Evolutionary conservation across 257 asterid genomes (phyloP), one percentile per base, ranked within the genome.

Genomic region (Solanum commersonii): DNA sequence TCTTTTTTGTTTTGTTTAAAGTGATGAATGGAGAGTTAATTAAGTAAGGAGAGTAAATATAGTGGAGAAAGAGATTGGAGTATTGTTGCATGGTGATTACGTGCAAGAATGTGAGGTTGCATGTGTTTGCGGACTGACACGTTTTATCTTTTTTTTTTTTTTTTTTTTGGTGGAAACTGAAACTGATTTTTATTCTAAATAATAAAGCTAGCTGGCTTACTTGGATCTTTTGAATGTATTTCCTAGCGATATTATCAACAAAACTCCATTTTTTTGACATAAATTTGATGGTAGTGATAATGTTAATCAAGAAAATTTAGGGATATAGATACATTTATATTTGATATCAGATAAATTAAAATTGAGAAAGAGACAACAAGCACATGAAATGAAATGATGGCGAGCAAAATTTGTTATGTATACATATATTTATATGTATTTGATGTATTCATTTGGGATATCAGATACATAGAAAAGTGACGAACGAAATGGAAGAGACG

Each of bases 111-210:
- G 9, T 20, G 89, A 74, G 42, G 52, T 68, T 90, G 93, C 90
- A 87, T 93, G 98, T 29, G 2, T 13, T 86, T 37, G 5, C 23
- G 37, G 73, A 3, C 8, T 16, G 94, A 93, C 96, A 93, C 95
- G 95, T 93, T 29, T 18, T n/a, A n/a, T n/a, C n/a, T 13, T 59
- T 27, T 11, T 87, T 14, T 3, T 10, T 10, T 42, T 5, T 16
- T 16, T 49, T 16, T 52, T 52, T 16, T 5, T 2, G 3, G 8
- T 76, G 31, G 59, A 76, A 29, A 74, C 83, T 2, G 31, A 22
- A 5, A 46, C 42, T 81, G 5, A 18, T 29, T 52, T 44, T 81
- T 27, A 0, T 0, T 44, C 3, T 33, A 33, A 33, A 33, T 3
- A 33, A 14, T 38, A 40, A 52, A 52, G 60, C 85, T 81, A 46